Base-by-base conservation (phyloP, 176 grass and related monocot genomes). In the Oryza longistaminata region DNA sequence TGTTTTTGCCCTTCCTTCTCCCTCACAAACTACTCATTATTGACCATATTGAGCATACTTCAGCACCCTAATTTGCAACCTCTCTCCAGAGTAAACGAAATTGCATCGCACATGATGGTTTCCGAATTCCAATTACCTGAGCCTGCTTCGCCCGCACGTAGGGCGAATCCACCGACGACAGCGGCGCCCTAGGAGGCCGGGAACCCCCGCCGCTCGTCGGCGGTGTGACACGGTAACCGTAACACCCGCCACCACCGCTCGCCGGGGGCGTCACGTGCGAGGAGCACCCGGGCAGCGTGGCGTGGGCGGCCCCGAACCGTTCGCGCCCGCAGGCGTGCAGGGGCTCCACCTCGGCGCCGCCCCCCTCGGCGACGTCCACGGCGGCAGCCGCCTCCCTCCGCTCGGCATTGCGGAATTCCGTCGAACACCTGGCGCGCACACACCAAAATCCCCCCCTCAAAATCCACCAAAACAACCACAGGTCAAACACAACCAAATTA, bases 81-180 rank as follows among this genome's bases (percentile, higher is more conserved):
- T 58, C 1, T 55, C 17, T 7, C 17, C 5, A n/a, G 53, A 58
- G 19, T n/a, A 19, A 75, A 66, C 35, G 43, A 17, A 78, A 88
- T 66, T 19, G 76, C 16, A 21, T n/a, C 27, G 70, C 31, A n/a
- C 31, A 55, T 11, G 85, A 12, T 14, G 73, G 33, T 3, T 13
- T 11, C 2, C 15, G 42, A 17, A 2, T 17, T 15, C 1, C 15
- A 64, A 68, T 90, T 89, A 89, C 91, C 91, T 92, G 87, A 25
- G 77, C 91, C 66, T 89, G 87, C 81, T 89, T 92, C 26, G 87
- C 87, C 73, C 91, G 72, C 77, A 85, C 66, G 71, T 89, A 92
- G 4, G 87, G 87, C 5, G 91, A 89, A 61, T 92, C 87, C 61
- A 61, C 66, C 7, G 87, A 43, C 5, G 87, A 34, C 29, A 79